A percentile compares a stretch with the other conserved stretches of the same genome.
These are phyloP conservation scores for Speleostelium caveatum DNA, from an alignment of 78 protist genomes.

Conservation along the genomic window DNA sequence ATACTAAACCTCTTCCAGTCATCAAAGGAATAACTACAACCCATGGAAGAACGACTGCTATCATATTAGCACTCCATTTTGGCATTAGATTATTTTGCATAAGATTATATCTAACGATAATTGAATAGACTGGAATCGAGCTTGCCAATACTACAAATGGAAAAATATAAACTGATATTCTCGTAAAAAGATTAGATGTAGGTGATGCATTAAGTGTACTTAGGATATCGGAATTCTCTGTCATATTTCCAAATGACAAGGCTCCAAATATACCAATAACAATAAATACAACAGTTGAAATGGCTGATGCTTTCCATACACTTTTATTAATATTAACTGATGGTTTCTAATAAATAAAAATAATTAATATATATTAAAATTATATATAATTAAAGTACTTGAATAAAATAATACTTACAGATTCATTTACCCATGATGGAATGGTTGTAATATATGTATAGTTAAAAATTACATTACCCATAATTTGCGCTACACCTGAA, in stretches of 20 bases:
- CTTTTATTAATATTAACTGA: conserved; percentile 35
- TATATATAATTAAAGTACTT: too few relatives aligned
- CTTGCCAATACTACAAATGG: conserved; percentile 72
- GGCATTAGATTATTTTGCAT: conserved; percentile 53
- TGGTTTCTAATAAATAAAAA: conserved; percentile 37
- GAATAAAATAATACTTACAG: conserved; percentile 14
- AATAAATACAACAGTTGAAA: conserved; percentile 16
- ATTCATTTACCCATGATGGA: conserved; percentile 72
- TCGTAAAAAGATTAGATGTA: conserved; percentile 17
- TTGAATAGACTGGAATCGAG: conserved; percentile 74
- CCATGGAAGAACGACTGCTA: conserved; percentile 78
- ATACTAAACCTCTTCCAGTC: conserved; percentile 64
- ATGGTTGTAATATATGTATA: conserved; percentile 72
- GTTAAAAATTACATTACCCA: conserved; percentile 78
- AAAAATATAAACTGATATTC: conserved; percentile 63
- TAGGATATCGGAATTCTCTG: conserved; percentile 3
- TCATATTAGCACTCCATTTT: conserved; percentile 28
- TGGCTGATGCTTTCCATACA: conserved; percentile 1
- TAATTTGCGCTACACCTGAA: conserved; percentile 24
- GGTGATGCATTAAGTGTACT: conserved; percentile 31
- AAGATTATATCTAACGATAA: conserved; percentile 64
- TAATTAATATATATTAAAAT: not conserved
- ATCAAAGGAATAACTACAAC: conserved; percentile 57
- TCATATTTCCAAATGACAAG: conserved; percentile 39
- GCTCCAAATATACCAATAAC: conserved; percentile 44